These are phyloP conservation scores for Capsicum pubescens DNA, from an alignment of 257 asterid species.

Conservation along the genomic window DNA sequence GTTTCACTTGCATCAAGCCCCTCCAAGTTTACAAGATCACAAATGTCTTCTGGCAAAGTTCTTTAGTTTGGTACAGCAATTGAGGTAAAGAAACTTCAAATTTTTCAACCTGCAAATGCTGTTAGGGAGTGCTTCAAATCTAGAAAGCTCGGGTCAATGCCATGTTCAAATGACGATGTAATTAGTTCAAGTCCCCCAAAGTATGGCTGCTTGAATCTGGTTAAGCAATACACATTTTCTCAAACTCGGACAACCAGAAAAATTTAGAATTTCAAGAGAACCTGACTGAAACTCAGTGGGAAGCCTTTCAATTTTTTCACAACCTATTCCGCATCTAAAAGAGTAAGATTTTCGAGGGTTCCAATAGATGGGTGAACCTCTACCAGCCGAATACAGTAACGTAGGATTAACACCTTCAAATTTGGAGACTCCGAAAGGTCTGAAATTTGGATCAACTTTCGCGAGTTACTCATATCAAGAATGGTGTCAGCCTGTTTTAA, in stretches of 20 bases:
- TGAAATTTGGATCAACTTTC: no score
- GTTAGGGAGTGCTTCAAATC: background rate
- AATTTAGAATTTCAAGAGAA: background rate
- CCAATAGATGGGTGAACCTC: slow-evolving; percentile 17
- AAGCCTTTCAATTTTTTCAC: slow-evolving; percentile 6
- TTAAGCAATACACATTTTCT: background rate
- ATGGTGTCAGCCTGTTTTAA: no score
- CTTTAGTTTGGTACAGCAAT: background rate
- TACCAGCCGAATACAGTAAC: background rate
- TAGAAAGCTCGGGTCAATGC: background rate
- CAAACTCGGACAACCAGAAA: background rate
- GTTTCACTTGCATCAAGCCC: background rate
- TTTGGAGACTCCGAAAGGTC: background rate
- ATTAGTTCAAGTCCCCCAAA: background rate
- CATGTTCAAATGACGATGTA: background rate
- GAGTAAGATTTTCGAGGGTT: background rate
- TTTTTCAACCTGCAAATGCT: slow-evolving; percentile 13
- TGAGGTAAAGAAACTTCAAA: slow-evolving; percentile 1
- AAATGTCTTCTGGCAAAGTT: background rate
- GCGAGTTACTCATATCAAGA: no score
- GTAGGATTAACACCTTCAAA: background rate
- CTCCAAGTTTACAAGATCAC: background rate
- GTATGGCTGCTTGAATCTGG: background rate
- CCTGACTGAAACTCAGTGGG: background rate
- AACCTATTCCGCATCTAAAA: background rate